Conservation (phyloP, 345 rosid genomes). For the Eucalyptus cloeziana region DNA sequence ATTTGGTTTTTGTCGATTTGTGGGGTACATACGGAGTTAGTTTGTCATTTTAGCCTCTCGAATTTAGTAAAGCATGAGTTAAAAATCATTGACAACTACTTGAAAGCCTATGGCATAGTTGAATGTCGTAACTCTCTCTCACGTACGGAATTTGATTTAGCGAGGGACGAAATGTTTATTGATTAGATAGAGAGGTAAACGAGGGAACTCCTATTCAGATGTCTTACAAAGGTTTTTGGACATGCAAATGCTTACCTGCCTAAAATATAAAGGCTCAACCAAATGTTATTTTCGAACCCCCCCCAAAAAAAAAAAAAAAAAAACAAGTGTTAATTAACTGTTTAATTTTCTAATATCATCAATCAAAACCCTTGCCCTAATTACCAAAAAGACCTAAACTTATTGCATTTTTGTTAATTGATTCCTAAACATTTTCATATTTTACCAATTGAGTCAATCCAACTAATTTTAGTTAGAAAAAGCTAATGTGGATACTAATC, state of each 20-base stretch:
- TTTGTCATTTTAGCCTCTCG: neutral
- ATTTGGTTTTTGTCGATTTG: neutral
- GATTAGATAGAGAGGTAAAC: neutral
- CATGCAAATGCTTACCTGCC: neutral
- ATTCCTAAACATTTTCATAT: too few species aligned
- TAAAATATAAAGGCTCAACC: neutral
- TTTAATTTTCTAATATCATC: neutral
- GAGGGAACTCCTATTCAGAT: neutral
- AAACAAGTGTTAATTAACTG: neutral
- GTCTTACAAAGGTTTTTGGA: neutral
- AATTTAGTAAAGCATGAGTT: neutral
- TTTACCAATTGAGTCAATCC: too few species aligned
- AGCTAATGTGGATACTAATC: too few species aligned
- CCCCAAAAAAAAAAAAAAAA: too few species aligned
- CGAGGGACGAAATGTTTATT: neutral
- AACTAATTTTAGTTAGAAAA: too few species aligned
- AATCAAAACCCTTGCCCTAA: neutral
- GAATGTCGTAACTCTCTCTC: neutral
- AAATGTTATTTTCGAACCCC: neutral
- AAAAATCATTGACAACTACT: neutral
- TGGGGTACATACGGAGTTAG: neutral
- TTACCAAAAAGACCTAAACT: neutral
- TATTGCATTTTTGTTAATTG: too few species aligned
- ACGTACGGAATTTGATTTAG: neutral
- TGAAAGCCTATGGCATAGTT: neutral